A percentile compares a stretch with the other conserved stretches of the same genome.
Conservation (phyloP, 768 basidiomycete species). For the Boletus barrowsii region DNA sequence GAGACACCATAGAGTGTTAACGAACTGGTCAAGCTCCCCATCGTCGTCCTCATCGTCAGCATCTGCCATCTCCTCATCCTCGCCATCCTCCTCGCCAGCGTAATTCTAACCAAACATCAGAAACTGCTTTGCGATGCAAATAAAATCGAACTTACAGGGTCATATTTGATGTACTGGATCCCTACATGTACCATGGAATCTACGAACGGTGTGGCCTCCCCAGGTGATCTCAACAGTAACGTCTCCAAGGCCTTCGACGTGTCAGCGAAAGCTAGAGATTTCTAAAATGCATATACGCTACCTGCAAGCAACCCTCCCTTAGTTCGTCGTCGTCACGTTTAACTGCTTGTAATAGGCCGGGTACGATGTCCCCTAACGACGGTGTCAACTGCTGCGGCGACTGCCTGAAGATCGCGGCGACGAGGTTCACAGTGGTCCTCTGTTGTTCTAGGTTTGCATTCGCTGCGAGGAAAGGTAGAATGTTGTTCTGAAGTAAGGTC, state of each 20-base stretch:
- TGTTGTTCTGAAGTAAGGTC: slow-evolving; percentile 53
- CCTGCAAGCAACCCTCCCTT: slow-evolving; percentile 77
- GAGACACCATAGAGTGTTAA: neutral
- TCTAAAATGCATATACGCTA: slow-evolving; percentile 22
- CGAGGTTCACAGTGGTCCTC: slow-evolving; percentile 72
- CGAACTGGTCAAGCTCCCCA: slow-evolving; percentile 76
- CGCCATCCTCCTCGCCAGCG: slow-evolving; percentile 65
- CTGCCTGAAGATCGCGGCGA: slow-evolving; percentile 76
- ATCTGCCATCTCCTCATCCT: slow-evolving; percentile 58
- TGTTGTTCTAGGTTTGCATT: slow-evolving; percentile 63
- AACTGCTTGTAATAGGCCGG: slow-evolving; percentile 65
- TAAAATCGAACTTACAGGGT: slow-evolving; percentile 57
- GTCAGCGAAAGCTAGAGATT: slow-evolving; percentile 3
- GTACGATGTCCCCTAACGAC: slow-evolving; percentile 59
- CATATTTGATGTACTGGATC: slow-evolving; percentile 82
- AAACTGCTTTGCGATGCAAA: neutral
- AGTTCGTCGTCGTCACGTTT: slow-evolving; percentile 81
- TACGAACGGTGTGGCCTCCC: slow-evolving; percentile 75
- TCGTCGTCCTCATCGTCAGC: slow-evolving; percentile 77
- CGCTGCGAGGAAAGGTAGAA: slow-evolving; percentile 56
- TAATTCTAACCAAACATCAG: slow-evolving; percentile 59
- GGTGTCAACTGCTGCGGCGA: slow-evolving; percentile 66
- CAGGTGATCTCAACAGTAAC: slow-evolving; percentile 77
- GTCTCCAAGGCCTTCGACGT: slow-evolving; percentile 68
- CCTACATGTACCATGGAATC: slow-evolving; percentile 66